Evolutionary conservation across 352 stramenopile species (phyloP).

Genomic region (Phytophthora capsici): DNA sequence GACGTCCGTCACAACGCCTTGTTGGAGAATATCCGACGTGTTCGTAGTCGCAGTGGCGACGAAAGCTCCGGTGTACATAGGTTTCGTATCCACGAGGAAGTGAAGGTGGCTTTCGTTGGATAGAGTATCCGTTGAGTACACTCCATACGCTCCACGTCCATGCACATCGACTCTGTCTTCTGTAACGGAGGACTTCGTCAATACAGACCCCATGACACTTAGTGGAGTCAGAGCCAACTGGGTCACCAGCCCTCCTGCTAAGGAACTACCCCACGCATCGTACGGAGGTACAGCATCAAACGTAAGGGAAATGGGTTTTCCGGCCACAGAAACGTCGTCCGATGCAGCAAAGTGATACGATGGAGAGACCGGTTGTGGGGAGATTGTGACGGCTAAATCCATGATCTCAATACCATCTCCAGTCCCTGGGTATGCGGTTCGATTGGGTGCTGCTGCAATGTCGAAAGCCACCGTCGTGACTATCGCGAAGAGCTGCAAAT

Average conservation of each 20-base stretch:
- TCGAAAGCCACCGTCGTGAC: conserved; percentile 51
- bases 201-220: conserved; percentile 13
- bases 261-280: conserved; percentile 19
- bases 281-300: conserved; percentile 13
- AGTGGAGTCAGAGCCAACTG: conserved; percentile 21
- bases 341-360: conserved; percentile 22
- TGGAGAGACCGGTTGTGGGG: conserved; percentile 25
- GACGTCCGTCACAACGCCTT: conserved; percentile 10
- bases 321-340: conserved; percentile 17
- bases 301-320: conserved; percentile 31
- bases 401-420: conserved; percentile 48
- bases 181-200: conserved; percentile 1
- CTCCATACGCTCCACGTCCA: conserved; percentile 22
- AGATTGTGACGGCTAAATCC: conserved; percentile 44
- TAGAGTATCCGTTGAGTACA: conserved; percentile 21
- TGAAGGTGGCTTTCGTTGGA: conserved; percentile 19
- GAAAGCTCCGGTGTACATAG: conserved; percentile 24
- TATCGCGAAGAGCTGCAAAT: conserved; percentile 49
- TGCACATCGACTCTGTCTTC: background rate
- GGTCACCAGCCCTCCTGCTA: conserved; percentile 23
- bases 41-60: conserved; percentile 19
- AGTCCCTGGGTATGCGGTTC: conserved; percentile 35
- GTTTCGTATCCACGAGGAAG: conserved; percentile 7
- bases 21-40: conserved; percentile 29
- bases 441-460: conserved; percentile 30